These are phyloP conservation scores for Arabidopsis hybrid DNA, from an alignment of 441 rosid genomes.

Conservation along the genomic window DNA sequence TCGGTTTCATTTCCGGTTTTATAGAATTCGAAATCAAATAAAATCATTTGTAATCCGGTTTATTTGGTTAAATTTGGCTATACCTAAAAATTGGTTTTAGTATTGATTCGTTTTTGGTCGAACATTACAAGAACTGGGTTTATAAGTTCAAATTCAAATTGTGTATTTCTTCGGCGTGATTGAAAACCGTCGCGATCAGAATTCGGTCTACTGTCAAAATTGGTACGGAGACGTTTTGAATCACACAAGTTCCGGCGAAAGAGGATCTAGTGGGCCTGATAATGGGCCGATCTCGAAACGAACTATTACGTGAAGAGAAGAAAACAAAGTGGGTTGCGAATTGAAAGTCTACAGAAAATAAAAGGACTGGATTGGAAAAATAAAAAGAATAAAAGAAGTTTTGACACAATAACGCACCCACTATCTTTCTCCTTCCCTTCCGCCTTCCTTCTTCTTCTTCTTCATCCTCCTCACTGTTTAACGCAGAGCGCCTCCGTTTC, in stretches of 20 bases:
- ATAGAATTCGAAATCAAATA: neutral
- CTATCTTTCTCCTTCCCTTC: conserved; percentile 37
- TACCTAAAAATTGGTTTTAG: neutral
- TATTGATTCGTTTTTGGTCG: neutral
- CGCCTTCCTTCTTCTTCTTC: conserved; percentile 33
- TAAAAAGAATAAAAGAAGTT: conserved; percentile 36
- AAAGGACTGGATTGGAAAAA: conserved; percentile 13
- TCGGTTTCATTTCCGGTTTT: too few species aligned
- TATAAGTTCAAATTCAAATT: neutral
- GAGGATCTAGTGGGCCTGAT: conserved; percentile 25
- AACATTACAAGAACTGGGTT: too few species aligned
- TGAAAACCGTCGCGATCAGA: conserved; percentile 14
- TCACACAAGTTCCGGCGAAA: conserved; percentile 19
- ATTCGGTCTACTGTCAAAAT: conserved; percentile 4
- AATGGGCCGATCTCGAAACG: conserved; percentile 23
- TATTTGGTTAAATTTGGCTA: neutral
- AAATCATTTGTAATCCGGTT: neutral
- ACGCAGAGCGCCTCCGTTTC: conserved; percentile 40
- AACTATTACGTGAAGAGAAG: neutral
- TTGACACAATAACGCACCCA: conserved; percentile 47
- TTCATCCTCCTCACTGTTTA: conserved; percentile 36
- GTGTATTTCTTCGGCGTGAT: neutral
- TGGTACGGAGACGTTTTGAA: conserved; percentile 28
- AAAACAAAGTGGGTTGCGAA: conserved; percentile 13
- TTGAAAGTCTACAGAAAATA: neutral